A percentile compares a stretch with the other conserved stretches of the same genome.
Conservation (phyloP, 116 monocot genomes). For the Zostera marina region DNA sequence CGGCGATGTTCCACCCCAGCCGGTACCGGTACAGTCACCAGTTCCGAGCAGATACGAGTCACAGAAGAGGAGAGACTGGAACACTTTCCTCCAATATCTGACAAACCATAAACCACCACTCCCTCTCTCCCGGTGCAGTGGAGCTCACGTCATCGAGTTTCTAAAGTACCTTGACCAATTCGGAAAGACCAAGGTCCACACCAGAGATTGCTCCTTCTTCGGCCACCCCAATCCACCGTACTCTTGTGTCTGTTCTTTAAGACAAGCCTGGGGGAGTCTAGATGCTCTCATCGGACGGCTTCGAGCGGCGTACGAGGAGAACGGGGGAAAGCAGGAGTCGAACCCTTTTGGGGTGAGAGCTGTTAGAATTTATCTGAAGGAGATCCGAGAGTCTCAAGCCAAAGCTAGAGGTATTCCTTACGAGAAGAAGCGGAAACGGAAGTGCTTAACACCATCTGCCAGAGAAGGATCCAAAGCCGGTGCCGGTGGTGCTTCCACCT, state of each 20-base stretch:
- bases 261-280: constrained; percentile 32
- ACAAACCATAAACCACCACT: constrained; percentile 24
- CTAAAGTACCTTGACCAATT: constrained; percentile 18
- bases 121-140: constrained; percentile 14
- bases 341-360: constrained; percentile 28
- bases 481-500: too few relatives aligned
- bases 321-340: constrained; percentile 22
- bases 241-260: constrained; percentile 26
- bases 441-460: not conserved
- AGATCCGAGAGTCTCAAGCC: constrained; percentile 10
- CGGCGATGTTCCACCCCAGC: not conserved
- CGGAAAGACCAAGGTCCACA: constrained; percentile 19
- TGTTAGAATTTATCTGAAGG: constrained; percentile 13
- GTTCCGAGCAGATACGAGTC: constrained; percentile 47
- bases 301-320: constrained; percentile 33
- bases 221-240: constrained; percentile 25
- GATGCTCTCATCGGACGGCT: constrained; percentile 36
- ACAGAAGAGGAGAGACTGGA: constrained; percentile 40
- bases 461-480: too few relatives aligned
- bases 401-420: constrained; percentile 21
- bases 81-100: constrained; percentile 29
- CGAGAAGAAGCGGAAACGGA: constrained; percentile 16
- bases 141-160: constrained; percentile 14
- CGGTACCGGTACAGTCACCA: not conserved
- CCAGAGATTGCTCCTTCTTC: constrained; percentile 14